These are phyloP conservation scores for Gymnopilus junonius DNA, from an alignment of 768 basidiomycete genomes.

Conservation along the genomic window DNA sequence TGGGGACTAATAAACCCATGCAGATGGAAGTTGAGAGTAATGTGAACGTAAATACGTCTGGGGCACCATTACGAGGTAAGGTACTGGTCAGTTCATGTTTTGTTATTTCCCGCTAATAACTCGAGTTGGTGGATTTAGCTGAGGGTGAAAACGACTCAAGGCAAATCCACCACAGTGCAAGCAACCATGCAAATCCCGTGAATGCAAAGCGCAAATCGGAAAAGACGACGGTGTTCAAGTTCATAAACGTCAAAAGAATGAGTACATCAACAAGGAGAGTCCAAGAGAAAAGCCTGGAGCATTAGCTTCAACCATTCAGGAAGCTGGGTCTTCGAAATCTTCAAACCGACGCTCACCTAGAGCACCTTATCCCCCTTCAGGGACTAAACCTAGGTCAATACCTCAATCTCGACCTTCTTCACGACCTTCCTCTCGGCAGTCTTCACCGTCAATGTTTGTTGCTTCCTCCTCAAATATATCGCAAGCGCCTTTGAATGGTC, in stretches of 20 bases:
- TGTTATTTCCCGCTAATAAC: not conserved
- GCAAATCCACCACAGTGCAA: not conserved
- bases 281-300: not conserved
- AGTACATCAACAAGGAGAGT: not conserved
- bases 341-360: not conserved
- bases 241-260: not conserved
- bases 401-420: not conserved
- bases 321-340: not conserved
- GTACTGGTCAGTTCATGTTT: not conserved
- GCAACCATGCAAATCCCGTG: not conserved
- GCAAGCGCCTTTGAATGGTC: not conserved
- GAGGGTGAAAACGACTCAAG: not conserved
- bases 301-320: too few species aligned
- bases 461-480: not conserved
- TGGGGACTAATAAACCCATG: not conserved
- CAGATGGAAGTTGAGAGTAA: not conserved
- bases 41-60: not conserved
- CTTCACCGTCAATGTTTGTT: not conserved
- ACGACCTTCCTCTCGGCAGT: not conserved
- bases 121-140: not conserved
- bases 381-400: not conserved
- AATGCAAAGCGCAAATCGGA: not conserved
- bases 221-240: not conserved
- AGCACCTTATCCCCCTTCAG: not conserved
- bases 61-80: not conserved